These are phyloP conservation scores for Azolla pinnata DNA, from an alignment of 75 land plant species.

Conservation along the genomic window DNA sequence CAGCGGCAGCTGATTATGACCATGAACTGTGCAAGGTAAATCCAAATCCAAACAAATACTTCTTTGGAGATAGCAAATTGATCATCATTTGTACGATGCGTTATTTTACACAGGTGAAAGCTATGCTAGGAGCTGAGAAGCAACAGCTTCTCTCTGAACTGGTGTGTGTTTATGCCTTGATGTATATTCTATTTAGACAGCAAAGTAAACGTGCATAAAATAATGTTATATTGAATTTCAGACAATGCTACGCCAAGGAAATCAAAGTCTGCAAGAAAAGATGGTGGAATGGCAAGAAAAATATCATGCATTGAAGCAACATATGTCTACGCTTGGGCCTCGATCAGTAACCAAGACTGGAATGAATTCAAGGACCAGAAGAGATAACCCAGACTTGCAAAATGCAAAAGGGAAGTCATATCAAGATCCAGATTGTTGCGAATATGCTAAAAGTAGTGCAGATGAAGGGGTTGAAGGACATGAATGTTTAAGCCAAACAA, in stretches of 20 bases:
- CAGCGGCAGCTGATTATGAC: slow-evolving; percentile 28
- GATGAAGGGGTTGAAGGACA: neutral
- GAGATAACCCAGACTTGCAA: neutral
- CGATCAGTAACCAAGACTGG: neutral
- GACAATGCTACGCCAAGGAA: slow-evolving; percentile 20
- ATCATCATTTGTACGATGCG: too few relatives aligned
- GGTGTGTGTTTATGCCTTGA: slow-evolving; percentile 8
- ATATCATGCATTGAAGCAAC: slow-evolving; percentile 18
- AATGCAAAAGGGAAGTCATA: slow-evolving; percentile 1
- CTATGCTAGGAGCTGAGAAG: slow-evolving; percentile 27
- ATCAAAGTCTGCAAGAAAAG: slow-evolving; percentile 18
- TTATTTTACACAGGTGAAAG: slow-evolving; percentile 32
- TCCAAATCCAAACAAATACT: neutral
- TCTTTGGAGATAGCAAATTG: neutral
- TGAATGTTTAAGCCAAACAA: neutral
- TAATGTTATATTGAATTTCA: too few relatives aligned
- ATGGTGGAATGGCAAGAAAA: slow-evolving; percentile 30
- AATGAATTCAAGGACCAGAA: too few relatives aligned
- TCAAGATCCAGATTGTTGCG: neutral
- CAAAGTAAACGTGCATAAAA: too few relatives aligned
- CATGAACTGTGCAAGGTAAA: slow-evolving; percentile 23
- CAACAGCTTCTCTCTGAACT: slow-evolving; percentile 25
- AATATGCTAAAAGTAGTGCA: neutral
- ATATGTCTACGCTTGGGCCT: slow-evolving; percentile 12
- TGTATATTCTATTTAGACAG: too few relatives aligned